Percentiles rank a stretch among this genome's conserved stretches.
phyloP scores from a whole-genome alignment of 345 rosid species.

The Sonneratia caseolaris region DNA sequence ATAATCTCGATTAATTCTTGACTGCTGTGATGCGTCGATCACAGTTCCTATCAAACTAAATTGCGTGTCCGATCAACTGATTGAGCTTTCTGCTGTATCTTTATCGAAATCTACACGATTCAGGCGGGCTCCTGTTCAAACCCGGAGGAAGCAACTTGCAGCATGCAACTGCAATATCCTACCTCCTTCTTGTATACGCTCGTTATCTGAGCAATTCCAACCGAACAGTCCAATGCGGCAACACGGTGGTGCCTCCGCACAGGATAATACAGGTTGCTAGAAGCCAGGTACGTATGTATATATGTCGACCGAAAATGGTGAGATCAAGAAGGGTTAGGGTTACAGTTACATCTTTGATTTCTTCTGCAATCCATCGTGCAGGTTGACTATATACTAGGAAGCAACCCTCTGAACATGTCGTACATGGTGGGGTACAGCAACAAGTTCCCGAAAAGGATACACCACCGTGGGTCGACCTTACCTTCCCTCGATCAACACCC shows the following conservation, averaged over 20 bases:
- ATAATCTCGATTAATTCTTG: neutral
- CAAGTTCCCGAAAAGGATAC: constrained; percentile 53
- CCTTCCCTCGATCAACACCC: constrained; percentile 45
- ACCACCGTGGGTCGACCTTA: constrained; percentile 63
- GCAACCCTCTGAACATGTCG: constrained; percentile 60
- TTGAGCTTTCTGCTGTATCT: no score
- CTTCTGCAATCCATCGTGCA: constrained; percentile 11
- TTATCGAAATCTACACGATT: no score
- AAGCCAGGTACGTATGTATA: constrained; percentile 26
- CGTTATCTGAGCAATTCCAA: constrained; percentile 17
- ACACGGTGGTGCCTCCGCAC: constrained; percentile 16
- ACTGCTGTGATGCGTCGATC: neutral
- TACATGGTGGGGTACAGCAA: constrained; percentile 82
- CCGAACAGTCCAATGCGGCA: constrained; percentile 23
- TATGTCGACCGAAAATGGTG: neutral
- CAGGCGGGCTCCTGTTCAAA: constrained; percentile 47
- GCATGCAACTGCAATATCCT: constrained; percentile 32
- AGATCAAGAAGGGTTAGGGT: no score
- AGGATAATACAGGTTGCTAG: constrained; percentile 27
- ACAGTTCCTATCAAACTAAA: neutral
- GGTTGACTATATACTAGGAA: constrained; percentile 80
- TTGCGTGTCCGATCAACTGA: neutral
- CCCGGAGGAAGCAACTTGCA: constrained; percentile 50
- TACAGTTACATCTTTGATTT: no score
- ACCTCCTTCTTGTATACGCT: constrained; percentile 43